Conservation (phyloP, 2,329 filamentous ascomycete genomes). For the Neurospora crassa region DNA sequence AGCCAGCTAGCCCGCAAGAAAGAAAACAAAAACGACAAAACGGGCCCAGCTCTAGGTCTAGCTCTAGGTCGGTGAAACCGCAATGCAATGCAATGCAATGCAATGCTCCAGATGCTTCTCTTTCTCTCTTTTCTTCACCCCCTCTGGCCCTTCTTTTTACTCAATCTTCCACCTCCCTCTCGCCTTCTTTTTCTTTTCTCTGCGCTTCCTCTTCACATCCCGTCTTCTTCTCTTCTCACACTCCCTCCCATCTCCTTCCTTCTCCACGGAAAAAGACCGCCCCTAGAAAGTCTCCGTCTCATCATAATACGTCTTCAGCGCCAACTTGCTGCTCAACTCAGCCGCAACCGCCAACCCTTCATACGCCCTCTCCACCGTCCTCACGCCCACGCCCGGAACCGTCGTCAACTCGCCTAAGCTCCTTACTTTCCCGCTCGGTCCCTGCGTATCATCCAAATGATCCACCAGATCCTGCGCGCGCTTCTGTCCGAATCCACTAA, state of each 20-base stretch:
- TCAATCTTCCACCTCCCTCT: background rate
- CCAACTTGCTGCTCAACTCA: background rate
- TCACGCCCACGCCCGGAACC: slow-evolving; percentile 48
- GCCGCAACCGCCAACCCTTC: slow-evolving; percentile 30
- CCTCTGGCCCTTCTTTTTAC: too few relatives aligned
- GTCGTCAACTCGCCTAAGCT: slow-evolving; percentile 41
- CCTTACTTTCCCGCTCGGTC: slow-evolving; percentile 18
- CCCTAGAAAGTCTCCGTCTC: background rate
- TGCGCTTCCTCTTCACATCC: background rate
- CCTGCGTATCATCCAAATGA: slow-evolving; percentile 33
- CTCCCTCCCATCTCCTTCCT: background rate
- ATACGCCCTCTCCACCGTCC: slow-evolving; percentile 47
- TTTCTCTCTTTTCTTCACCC: too few relatives aligned
- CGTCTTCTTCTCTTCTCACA: background rate
- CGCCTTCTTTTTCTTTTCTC: background rate
- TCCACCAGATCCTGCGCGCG: slow-evolving; percentile 55
- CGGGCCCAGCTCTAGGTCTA: background rate
- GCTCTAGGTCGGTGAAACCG: background rate
- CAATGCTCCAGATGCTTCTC: background rate
- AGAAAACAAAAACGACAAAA: background rate
- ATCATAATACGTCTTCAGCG: background rate
- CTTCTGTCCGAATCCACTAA: slow-evolving; percentile 65
- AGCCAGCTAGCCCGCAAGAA: background rate
- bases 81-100: background rate
- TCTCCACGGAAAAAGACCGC: background rate